Base-by-base conservation (phyloP, 805 yeast species). In the Kuraishia floccosa region DNA sequence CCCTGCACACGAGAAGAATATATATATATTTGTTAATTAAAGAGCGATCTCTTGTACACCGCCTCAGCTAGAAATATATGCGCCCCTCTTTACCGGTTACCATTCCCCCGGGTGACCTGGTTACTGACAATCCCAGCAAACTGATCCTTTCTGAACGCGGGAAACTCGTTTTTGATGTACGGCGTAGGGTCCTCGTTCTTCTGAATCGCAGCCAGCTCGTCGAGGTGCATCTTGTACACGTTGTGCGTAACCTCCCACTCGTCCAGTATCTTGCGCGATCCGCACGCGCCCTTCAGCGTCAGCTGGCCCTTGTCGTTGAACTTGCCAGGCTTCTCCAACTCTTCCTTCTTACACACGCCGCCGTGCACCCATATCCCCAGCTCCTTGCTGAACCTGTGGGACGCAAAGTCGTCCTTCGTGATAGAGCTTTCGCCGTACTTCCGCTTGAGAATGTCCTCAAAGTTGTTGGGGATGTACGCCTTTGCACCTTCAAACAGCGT, bases 401-500 rank as follows among this genome's bases (percentile, higher is more conserved):
- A 58, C 8, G 53, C 47, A 41, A 52, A 73, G n/a, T 47, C 49
- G n/a, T 47, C 50, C 5, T 47, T 45, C 16, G 49, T 44, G 16
- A 60, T 28, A 2, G 35, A 30, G 1, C 60, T 50, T 24, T 52
- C 46, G 5, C 48, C 52, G 35, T 77, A 78, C 45, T 77, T 82
- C 25, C 63, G 56, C 16, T 51, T 46, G 24, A 78, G 50, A 1
- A 68, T 44, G 6, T 50, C 46, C 8, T 59, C 43, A 35, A 50
- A 63, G 19, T 58, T 52, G 24, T 54, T 52, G 2, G 84, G 85
- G 13, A 75, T 50, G 40, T 68, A 65, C 2, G 74, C 67, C 20
- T 62, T 53, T 24, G 67, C 72, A 15, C 76, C 74, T 40, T 78
- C 84, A 30, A 67, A 65, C 14, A 55, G 44, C 0, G 78, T 60